Conservation (phyloP, 2,329 filamentous ascomycete species). For the Claviceps humidiphila region DNA sequence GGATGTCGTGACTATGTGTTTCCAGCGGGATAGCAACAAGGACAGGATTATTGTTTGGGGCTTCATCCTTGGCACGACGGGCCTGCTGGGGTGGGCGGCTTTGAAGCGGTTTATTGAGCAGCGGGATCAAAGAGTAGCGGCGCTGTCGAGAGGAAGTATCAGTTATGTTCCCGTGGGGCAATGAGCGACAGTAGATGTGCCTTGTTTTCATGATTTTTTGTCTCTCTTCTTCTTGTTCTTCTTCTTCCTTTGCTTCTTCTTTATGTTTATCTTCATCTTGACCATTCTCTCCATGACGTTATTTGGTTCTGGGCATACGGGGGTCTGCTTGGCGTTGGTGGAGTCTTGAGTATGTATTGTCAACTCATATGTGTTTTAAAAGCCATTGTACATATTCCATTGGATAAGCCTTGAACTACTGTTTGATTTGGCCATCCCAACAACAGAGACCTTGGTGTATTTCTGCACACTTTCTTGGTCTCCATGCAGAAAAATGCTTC, state of each 20-base stretch:
- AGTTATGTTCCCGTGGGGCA: conserved; percentile 15
- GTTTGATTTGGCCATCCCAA: background rate
- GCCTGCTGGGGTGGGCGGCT: conserved; percentile 47
- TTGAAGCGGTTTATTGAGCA: conserved; percentile 34
- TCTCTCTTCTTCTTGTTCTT: background rate
- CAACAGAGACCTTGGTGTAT: background rate
- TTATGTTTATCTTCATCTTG: background rate
- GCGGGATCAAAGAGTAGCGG: conserved; percentile 18
- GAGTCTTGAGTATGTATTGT: background rate
- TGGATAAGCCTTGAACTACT: no score
- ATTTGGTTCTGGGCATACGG: background rate
- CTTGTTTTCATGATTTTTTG: background rate
- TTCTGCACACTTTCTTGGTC: background rate
- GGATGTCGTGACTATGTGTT: conserved; percentile 49
- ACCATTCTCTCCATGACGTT: background rate
- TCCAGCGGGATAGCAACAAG: conserved; percentile 54
- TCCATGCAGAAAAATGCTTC: background rate
- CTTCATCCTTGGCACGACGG: conserved; percentile 46
- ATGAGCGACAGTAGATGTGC: background rate
- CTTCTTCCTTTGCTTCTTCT: background rate
- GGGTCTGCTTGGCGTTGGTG: background rate
- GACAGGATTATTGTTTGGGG: conserved; percentile 53
- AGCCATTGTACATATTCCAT: background rate
- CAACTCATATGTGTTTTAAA: background rate
- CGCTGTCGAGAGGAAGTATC: conserved; percentile 15